Evolutionary conservation across 2,329 filamentous ascomycete genomes (phyloP).

Genomic region (Phyllosticta paracitricarpa): DNA sequence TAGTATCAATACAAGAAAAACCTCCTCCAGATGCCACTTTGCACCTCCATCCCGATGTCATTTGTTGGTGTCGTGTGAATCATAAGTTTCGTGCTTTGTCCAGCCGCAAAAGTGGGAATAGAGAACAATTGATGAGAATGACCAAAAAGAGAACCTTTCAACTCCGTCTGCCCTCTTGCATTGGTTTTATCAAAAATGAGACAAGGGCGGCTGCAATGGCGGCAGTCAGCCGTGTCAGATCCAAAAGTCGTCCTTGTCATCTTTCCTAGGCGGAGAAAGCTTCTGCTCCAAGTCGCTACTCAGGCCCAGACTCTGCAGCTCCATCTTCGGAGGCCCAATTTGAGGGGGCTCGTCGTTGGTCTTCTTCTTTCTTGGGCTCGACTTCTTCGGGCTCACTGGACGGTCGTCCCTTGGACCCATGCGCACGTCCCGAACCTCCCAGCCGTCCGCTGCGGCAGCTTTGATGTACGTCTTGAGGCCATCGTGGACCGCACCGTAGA

Average conservation of each 20-base stretch:
- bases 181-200: background rate
- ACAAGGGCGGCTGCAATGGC: background rate
- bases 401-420: constrained; percentile 45
- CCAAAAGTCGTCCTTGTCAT: constrained; percentile 4
- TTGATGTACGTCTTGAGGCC: constrained; percentile 82
- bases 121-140: background rate
- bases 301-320: constrained; percentile 15
- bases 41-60: background rate
- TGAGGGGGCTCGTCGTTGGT: constrained; percentile 26
- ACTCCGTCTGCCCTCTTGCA: background rate
- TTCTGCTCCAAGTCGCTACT: constrained; percentile 4
- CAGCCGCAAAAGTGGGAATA: background rate
- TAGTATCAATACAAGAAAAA: background rate
- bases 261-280: background rate
- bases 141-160: background rate
- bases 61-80: background rate
- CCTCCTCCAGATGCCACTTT: background rate
- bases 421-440: constrained; percentile 72
- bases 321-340: constrained; percentile 29
- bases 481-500: constrained; percentile 86
- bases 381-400: constrained; percentile 24
- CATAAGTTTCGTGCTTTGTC: background rate
- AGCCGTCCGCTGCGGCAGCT: constrained; percentile 77
- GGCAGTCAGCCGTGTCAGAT: background rate
- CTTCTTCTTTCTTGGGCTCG: constrained; percentile 21